These are phyloP conservation scores for Tuctoria greenei DNA, from an alignment of 176 grass and related monocot genomes.

Conservation along the genomic window DNA sequence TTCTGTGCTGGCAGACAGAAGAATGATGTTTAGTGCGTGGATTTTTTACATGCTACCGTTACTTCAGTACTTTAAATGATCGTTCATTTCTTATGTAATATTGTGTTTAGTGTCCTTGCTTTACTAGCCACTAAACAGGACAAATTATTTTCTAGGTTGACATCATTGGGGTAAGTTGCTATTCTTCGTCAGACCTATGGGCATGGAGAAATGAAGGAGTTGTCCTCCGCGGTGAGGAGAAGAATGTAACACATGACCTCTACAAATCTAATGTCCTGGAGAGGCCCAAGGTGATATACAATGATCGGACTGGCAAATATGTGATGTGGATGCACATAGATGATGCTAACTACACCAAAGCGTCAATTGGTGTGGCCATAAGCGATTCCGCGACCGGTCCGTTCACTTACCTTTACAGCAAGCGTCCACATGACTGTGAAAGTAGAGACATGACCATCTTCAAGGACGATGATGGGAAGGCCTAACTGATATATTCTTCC, in stretches of 20 bases:
- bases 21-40: background rate
- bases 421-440: slow-evolving; percentile 76
- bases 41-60: slow-evolving; percentile 11
- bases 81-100: background rate
- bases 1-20: background rate
- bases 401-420: slow-evolving; percentile 85
- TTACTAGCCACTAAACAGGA: slow-evolving; percentile 31
- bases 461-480: slow-evolving; percentile 90
- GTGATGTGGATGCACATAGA: slow-evolving; percentile 99
- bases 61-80: too few species aligned
- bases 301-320: slow-evolving; percentile 65
- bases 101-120: background rate
- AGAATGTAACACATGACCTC: slow-evolving; percentile 74
- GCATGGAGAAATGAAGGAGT: slow-evolving; percentile 91
- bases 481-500: slow-evolving; percentile 91
- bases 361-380: slow-evolving; percentile 72
- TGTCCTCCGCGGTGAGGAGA: slow-evolving; percentile 73
- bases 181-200: slow-evolving; percentile 90
- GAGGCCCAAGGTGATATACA: slow-evolving; percentile 98
- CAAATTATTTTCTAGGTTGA: slow-evolving; percentile 62
- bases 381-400: slow-evolving; percentile 68
- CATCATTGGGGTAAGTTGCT: slow-evolving; percentile 92
- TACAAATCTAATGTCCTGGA: slow-evolving; percentile 94
- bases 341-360: slow-evolving; percentile 90
- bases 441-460: slow-evolving; percentile 98